Evolutionary conservation across 2,329 filamentous ascomycete species (phyloP).

Genomic region (Periconia sp.): DNA sequence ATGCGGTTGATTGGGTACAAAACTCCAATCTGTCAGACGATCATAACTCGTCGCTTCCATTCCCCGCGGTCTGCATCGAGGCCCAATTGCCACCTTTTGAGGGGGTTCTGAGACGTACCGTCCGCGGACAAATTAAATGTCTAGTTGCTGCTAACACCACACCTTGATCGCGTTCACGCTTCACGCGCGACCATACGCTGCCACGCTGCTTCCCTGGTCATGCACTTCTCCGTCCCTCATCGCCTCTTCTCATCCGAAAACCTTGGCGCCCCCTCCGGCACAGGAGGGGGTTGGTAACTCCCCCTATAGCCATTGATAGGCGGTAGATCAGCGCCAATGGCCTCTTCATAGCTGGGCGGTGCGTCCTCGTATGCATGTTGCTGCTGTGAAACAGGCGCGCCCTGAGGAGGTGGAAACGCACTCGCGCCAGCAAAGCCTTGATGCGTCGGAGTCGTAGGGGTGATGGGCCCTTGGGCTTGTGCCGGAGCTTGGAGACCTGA

Average conservation of each 20-base stretch:
- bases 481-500: constrained; percentile 20
- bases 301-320: constrained; percentile 76
- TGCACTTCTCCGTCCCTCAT: constrained; percentile 16
- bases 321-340: constrained; percentile 78
- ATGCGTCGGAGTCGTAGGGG: constrained; percentile 32
- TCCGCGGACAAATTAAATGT: no score
- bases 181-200: background rate
- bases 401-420: constrained; percentile 27
- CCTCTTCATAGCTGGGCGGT: constrained; percentile 95
- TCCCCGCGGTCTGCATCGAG: no score
- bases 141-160: no score
- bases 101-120: no score
- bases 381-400: constrained; percentile 30
- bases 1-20: background rate
- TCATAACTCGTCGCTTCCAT: no score
- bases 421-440: constrained; percentile 24
- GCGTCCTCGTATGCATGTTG: constrained; percentile 70
- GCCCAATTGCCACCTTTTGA: no score
- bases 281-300: constrained; percentile 61
- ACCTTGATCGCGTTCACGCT: background rate
- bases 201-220: background rate
- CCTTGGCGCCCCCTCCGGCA: constrained; percentile 43
- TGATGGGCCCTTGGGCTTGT: constrained; percentile 24
- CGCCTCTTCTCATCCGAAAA: constrained; percentile 46
- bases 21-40: no score